Evolutionary conservation across 441 rosid genomes (phyloP).

Genomic region (Aquilaria agallochum): DNA sequence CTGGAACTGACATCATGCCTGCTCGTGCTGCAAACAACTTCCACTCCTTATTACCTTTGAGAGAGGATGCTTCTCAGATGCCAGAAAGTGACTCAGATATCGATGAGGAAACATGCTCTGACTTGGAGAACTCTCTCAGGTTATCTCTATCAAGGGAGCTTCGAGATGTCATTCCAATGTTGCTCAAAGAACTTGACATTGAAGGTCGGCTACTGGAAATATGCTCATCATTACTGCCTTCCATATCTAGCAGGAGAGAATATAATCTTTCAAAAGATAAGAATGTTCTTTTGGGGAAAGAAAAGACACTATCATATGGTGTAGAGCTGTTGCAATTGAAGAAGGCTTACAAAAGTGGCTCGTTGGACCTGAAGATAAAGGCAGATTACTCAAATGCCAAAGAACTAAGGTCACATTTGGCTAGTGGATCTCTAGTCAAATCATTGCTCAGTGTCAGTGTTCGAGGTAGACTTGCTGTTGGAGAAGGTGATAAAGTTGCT

Average conservation of each 20-base stretch:
- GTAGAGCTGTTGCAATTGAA: constrained; percentile 91
- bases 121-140: constrained; percentile 53
- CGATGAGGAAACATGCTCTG: constrained; percentile 73
- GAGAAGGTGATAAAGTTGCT: constrained; percentile 99
- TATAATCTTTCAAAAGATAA: constrained; percentile 70
- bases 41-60: constrained; percentile 76
- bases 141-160: constrained; percentile 79
- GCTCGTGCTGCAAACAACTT: constrained; percentile 57
- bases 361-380: constrained; percentile 97
- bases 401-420: constrained; percentile 92
- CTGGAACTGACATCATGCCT: constrained; percentile 60
- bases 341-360: constrained; percentile 99
- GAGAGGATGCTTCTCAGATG: constrained; percentile 90
- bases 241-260: constrained; percentile 78
- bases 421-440: constrained; percentile 93
- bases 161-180: constrained; percentile 56
- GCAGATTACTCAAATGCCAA: constrained; percentile 97
- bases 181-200: constrained; percentile 86
- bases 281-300: constrained; percentile 70
- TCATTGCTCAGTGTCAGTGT: constrained; percentile 95
- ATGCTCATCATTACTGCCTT: constrained; percentile 77
- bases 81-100: constrained; percentile 94
- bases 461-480: constrained; percentile 99
- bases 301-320: constrained; percentile 82
- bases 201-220: constrained; percentile 79